Percentiles rank a stretch among this genome's conserved stretches.
phyloP scores from a whole-genome alignment of 108 stramenopile genomes.

The Cyclotella choctawhatcheeana region DNA sequence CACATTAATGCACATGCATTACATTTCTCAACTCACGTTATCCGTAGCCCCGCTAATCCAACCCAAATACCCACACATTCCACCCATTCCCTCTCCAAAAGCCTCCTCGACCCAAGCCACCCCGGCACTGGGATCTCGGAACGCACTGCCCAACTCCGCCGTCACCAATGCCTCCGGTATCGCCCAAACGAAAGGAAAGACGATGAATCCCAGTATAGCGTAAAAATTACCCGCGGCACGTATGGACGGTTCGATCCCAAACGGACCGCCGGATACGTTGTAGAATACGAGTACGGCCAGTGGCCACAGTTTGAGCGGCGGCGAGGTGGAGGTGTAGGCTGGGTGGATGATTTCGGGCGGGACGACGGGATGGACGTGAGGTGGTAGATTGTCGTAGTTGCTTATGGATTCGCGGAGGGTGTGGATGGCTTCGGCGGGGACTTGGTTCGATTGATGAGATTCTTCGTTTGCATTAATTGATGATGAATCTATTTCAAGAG shows the following conservation, averaged over 20 bases:
- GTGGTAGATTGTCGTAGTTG: slow-evolving; percentile 29
- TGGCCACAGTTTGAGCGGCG: not conserved
- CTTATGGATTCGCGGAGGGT: slow-evolving; percentile 18
- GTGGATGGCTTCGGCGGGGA: slow-evolving; percentile 21
- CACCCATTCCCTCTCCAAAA: slow-evolving; percentile 79
- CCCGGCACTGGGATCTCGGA: slow-evolving; percentile 71
- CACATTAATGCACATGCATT: too few species aligned
- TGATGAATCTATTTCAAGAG: too few species aligned
- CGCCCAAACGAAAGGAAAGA: slow-evolving; percentile 71
- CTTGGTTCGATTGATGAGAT: too few species aligned
- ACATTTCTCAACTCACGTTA: too few species aligned
- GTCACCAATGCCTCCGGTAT: slow-evolving; percentile 81
- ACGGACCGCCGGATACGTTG: slow-evolving; percentile 78
- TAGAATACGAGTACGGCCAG: slow-evolving; percentile 9
- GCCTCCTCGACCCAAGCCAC: slow-evolving; percentile 84
- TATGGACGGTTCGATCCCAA: slow-evolving; percentile 91
- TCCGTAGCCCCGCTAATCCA: slow-evolving; percentile 61
- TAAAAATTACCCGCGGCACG: slow-evolving; percentile 85
- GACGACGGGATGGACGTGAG: slow-evolving; percentile 31
- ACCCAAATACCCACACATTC: slow-evolving; percentile 82
- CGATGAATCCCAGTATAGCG: slow-evolving; percentile 74
- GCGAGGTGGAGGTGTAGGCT: slow-evolving; percentile 28
- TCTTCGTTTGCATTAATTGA: too few species aligned
- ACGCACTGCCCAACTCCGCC: slow-evolving; percentile 76
- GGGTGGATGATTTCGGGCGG: slow-evolving; percentile 42